These are phyloP conservation scores for Pseudocercospora vitis DNA, from an alignment of 2,329 filamentous ascomycete genomes.

Conservation along the genomic window DNA sequence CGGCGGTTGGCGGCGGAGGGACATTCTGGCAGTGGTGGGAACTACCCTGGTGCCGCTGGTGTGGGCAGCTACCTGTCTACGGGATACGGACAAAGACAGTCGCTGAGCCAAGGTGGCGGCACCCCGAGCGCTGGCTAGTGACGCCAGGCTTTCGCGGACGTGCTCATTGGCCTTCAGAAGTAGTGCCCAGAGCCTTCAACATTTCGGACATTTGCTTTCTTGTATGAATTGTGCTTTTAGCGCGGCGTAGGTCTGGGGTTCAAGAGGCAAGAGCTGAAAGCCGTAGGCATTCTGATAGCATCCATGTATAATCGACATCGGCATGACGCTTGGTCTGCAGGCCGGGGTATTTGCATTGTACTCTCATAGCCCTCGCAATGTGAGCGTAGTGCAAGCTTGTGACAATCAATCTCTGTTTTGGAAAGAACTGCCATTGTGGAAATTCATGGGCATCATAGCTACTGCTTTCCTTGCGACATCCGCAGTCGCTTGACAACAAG, in stretches of 20 bases:
- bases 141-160: constrained; percentile 4
- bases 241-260: constrained; percentile 1
- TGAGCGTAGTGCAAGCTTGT: too few relatives aligned
- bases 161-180: background rate
- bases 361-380: too few relatives aligned
- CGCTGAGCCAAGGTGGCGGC: constrained; percentile 2
- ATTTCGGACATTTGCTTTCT: constrained; percentile 1
- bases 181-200: background rate
- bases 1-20: constrained; percentile 39
- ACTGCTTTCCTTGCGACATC: too few relatives aligned
- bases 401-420: too few relatives aligned
- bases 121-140: background rate
- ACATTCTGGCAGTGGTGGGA: constrained; percentile 37
- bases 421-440: too few relatives aligned
- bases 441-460: too few relatives aligned
- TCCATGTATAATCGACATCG: background rate
- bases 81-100: constrained; percentile 27
- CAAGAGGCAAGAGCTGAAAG: background rate
- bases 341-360: too few relatives aligned
- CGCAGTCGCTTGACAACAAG: too few relatives aligned
- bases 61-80: constrained; percentile 34
- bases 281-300: background rate
- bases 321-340: background rate
- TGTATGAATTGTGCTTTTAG: constrained; percentile 6
- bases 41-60: constrained; percentile 38